Evolutionary conservation across 2,329 filamentous ascomycete species (phyloP), one percentile per base, ranked within the genome.

Genomic region (Diaporthe eres): DNA sequence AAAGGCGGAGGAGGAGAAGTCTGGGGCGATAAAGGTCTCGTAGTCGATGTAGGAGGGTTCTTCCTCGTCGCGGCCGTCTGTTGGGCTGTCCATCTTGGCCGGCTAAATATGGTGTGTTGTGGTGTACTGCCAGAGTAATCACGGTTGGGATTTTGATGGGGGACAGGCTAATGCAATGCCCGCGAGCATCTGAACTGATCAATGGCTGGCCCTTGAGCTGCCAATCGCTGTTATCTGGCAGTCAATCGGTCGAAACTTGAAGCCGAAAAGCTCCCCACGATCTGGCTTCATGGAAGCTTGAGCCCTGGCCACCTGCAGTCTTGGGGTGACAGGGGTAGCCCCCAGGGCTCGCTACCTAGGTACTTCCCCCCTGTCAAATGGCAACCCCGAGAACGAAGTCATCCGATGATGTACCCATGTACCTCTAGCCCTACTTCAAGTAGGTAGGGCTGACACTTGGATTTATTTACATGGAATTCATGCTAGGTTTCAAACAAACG

Each of bases 21-120:
- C 87, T 15, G 95, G 94, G 67, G 93, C 91, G 78, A 98, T 91
- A 81, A 99, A 98, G 78, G 94, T 90, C 83, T 98, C 95, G 86
- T 98, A 98, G 90, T 98, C 96, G 82, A 99, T 96, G 86, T 99
- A 99, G 12, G 95, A 97, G 55, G 92, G 90, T 75, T 93, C 92
- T 60, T 90, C 88, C 74, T 88, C 86, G 34, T 84, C 84, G 70
- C 82, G 80, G 74, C 81, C 80, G 74, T 80, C 78, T 55, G 82
- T 82, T 82, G 84, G 84, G 37, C 68, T 79, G 75, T 76, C 74
- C 75, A 77, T 76, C 31, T 25, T 51, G 63, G 60, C 61, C 37
- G 53, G 44, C 4, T 34, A 25, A 34, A 7, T 25, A 13, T 9
- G 22, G 10, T 60, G 57, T 15, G 37, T 19, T 12, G 8, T 65